Conservation (phyloP, 371 early-diverging fungal genomes). For the Haplosporangium sp. region DNA sequence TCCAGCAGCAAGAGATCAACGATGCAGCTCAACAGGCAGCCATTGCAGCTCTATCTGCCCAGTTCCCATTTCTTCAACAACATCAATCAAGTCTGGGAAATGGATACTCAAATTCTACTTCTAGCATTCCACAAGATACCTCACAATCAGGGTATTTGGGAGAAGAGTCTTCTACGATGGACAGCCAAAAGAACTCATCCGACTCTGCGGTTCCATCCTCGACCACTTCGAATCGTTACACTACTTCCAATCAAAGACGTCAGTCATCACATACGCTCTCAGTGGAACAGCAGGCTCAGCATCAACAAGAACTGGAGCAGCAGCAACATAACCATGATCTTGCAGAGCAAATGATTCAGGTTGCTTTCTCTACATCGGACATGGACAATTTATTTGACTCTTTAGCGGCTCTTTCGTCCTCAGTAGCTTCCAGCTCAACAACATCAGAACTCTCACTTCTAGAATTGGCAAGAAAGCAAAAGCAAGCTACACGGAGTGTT, state of each 20-base stretch:
- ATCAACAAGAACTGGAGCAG: constrained; percentile 35
- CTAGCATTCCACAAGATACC: background rate
- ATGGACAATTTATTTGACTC: constrained; percentile 12
- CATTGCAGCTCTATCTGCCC: constrained; percentile 43
- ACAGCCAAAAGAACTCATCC: background rate
- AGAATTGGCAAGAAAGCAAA: constrained; percentile 4
- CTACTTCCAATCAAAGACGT: background rate
- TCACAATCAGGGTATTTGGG: background rate
- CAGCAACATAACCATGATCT: constrained; percentile 44
- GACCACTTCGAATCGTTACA: background rate
- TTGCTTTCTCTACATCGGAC: constrained; percentile 35
- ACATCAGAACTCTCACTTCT: background rate
- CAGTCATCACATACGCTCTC: constrained; percentile 7
- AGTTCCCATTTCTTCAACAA: constrained; percentile 37
- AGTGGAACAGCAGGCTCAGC: constrained; percentile 21
- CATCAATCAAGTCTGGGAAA: constrained; percentile 17
- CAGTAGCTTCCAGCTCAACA: background rate
- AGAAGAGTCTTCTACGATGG: background rate
- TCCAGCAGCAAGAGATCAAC: constrained; percentile 47
- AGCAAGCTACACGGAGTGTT: constrained; percentile 1
- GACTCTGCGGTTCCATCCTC: background rate
- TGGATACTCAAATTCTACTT: background rate
- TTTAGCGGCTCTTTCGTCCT: constrained; percentile 15
- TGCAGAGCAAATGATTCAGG: constrained; percentile 45
- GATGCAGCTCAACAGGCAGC: constrained; percentile 50